A percentile compares a stretch with the other conserved stretches of the same genome.
Evolutionary conservation across 371 early-diverging fungal species (phyloP).

Genomic region (Dichotomocladium elegans): DNA sequence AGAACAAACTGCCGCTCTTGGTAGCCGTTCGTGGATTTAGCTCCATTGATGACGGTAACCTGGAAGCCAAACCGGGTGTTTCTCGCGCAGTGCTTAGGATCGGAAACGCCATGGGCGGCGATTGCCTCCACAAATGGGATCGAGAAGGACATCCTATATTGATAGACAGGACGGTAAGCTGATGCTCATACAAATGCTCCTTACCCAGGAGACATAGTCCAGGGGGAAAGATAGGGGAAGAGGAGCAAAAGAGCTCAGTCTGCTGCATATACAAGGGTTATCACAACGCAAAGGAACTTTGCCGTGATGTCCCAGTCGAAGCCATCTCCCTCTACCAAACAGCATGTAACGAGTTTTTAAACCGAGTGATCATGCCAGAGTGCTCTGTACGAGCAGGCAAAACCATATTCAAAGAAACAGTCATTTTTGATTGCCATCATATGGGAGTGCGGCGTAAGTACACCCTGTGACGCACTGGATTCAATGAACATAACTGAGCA

Average conservation of each 20-base stretch:
- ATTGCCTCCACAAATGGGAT: conserved; percentile 79
- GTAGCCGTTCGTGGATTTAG: conserved; percentile 68
- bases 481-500: neutral
- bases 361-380: conserved; percentile 65
- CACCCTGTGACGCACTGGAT: neutral
- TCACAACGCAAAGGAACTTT: conserved; percentile 68
- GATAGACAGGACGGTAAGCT: conserved; percentile 71
- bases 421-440: conserved; percentile 77
- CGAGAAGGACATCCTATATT: conserved; percentile 73
- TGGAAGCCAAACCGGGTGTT: conserved; percentile 53
- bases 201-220: too few species aligned
- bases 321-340: conserved; percentile 69
- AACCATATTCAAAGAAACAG: conserved; percentile 69
- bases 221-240: too few species aligned
- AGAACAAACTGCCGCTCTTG: conserved; percentile 60
- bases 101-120: conserved; percentile 66
- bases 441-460: conserved; percentile 64
- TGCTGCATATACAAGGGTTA: conserved; percentile 40
- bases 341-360: conserved; percentile 69
- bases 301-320: conserved; percentile 51
- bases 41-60: conserved; percentile 59
- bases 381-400: conserved; percentile 59
- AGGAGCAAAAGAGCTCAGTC: neutral
- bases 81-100: conserved; percentile 59
- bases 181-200: neutral